Percentiles rank a stretch among this genome's conserved stretches.
phyloP scores from a whole-genome alignment of 306 rosid species.

The Vigna mungo region DNA sequence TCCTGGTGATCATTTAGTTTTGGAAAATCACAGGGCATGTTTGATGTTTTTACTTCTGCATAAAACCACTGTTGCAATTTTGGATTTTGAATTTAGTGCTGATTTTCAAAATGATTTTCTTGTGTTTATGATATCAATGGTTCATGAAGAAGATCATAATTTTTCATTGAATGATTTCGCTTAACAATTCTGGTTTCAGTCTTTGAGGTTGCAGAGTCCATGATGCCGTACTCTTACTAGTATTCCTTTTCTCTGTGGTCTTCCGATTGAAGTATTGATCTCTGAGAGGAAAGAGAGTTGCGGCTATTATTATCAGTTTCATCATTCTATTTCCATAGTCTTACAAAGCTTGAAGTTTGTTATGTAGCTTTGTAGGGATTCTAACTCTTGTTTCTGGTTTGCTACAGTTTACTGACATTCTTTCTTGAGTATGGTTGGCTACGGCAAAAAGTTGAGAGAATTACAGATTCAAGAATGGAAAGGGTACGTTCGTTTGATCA shows the following conservation, averaged over 20 bases:
- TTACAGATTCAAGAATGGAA: slow-evolving; percentile 88
- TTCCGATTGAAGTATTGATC: slow-evolving; percentile 24
- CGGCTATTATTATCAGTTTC: slow-evolving; percentile 38
- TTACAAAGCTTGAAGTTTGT: slow-evolving; percentile 27
- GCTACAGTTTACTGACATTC: slow-evolving; percentile 32
- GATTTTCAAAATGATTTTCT: slow-evolving; percentile 2
- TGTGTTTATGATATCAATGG: neutral
- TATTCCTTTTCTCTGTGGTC: slow-evolving; percentile 10
- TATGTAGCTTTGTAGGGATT: neutral
- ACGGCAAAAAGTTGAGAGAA: slow-evolving; percentile 90
- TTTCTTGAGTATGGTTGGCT: slow-evolving; percentile 70
- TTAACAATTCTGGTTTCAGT: slow-evolving; percentile 32
- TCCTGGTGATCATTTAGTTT: neutral
- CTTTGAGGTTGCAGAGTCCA: slow-evolving; percentile 35
- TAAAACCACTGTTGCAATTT: neutral
- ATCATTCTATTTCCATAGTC: slow-evolving; percentile 20
- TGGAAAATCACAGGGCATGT: neutral
- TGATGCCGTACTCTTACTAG: slow-evolving; percentile 29
- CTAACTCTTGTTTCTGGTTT: slow-evolving; percentile 8
- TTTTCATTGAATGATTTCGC: slow-evolving; percentile 36
- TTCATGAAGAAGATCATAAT: slow-evolving; percentile 1
- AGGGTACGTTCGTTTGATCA: slow-evolving; percentile 53
- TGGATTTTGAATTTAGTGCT: slow-evolving; percentile 11
- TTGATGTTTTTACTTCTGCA: neutral
- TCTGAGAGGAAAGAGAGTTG: slow-evolving; percentile 13